Conservation (phyloP, 495 filamentous ascomycete species). For the Xylaria longipes region DNA sequence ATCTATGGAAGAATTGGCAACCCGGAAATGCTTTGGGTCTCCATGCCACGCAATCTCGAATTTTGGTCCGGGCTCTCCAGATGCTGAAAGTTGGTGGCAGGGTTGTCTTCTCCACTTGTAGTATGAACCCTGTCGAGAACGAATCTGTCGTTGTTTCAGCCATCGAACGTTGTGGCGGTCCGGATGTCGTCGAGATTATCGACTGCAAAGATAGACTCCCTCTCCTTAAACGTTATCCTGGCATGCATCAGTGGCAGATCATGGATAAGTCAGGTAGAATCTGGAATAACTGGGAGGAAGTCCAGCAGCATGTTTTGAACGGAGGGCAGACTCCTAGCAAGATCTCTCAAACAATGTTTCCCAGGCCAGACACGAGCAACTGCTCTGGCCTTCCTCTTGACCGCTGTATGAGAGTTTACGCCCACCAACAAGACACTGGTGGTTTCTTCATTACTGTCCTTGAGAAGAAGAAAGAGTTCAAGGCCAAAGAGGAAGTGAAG, state of each 20-base stretch:
- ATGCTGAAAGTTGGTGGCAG: conserved; percentile 95
- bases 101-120: conserved; percentile 96
- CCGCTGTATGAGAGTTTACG: conserved; percentile 90
- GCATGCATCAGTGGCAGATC: conserved; percentile 80
- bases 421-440: conserved; percentile 93
- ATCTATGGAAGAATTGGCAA: conserved; percentile 93
- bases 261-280: conserved; percentile 81
- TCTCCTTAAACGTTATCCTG: conserved; percentile 73
- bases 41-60: conserved; percentile 82
- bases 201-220: conserved; percentile 81
- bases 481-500: conserved; percentile 76
- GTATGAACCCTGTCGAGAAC: conserved; percentile 97
- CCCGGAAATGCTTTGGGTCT: conserved; percentile 84
- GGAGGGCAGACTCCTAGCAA: conserved; percentile 64
- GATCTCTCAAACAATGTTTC: conserved; percentile 82
- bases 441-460: conserved; percentile 96
- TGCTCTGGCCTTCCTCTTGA: conserved; percentile 74
- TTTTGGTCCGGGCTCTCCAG: conserved; percentile 90
- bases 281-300: conserved; percentile 78
- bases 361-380: conserved; percentile 62
- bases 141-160: conserved; percentile 86
- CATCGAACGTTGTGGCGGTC: conserved; percentile 88
- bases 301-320: conserved; percentile 66
- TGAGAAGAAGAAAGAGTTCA: conserved; percentile 89
- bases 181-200: conserved; percentile 78